Conservation (phyloP, 2,329 filamentous ascomycete genomes). For the Talaromyces sp. region DNA sequence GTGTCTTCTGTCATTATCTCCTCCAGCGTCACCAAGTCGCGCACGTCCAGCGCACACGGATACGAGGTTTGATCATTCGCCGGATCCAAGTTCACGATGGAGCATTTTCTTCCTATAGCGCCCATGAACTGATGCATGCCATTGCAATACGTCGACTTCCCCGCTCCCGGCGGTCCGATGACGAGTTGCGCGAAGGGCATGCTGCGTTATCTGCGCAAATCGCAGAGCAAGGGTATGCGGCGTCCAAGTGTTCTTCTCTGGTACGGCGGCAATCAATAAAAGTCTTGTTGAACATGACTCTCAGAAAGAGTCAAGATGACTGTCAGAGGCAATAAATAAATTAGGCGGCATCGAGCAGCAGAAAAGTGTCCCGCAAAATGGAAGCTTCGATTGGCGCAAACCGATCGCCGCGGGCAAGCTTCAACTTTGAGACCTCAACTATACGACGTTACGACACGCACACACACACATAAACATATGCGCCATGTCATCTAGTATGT, state of each 20-base stretch:
- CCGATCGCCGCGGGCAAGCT: neutral
- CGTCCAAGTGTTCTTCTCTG: too few relatives aligned
- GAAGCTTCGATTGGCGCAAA: constrained; percentile 27
- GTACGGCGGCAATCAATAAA: neutral
- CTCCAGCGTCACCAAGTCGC: constrained; percentile 81
- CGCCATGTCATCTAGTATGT: constrained; percentile 45
- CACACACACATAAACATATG: neutral
- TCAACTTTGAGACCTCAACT: neutral
- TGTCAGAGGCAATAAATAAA: constrained; percentile 7
- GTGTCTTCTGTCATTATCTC: constrained; percentile 91
- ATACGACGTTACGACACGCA: neutral
- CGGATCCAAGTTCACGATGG: constrained; percentile 92
- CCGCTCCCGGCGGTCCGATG: constrained; percentile 88
- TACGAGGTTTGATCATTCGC: constrained; percentile 93
- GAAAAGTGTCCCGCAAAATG: constrained; percentile 20
- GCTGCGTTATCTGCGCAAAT: neutral
- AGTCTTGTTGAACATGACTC: neutral
- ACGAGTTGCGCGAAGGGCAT: constrained; percentile 72
- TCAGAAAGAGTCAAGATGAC: neutral
- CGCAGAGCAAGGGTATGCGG: neutral
- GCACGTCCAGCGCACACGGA: constrained; percentile 83
- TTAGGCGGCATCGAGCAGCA: constrained; percentile 14
- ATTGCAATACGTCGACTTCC: constrained; percentile 98
- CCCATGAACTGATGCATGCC: constrained; percentile 98
- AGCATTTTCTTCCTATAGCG: constrained; percentile 91